Conservation (phyloP, 1,284 basidiomycete genomes). For the Cutaneotrichosporon cyanovorans region DNA sequence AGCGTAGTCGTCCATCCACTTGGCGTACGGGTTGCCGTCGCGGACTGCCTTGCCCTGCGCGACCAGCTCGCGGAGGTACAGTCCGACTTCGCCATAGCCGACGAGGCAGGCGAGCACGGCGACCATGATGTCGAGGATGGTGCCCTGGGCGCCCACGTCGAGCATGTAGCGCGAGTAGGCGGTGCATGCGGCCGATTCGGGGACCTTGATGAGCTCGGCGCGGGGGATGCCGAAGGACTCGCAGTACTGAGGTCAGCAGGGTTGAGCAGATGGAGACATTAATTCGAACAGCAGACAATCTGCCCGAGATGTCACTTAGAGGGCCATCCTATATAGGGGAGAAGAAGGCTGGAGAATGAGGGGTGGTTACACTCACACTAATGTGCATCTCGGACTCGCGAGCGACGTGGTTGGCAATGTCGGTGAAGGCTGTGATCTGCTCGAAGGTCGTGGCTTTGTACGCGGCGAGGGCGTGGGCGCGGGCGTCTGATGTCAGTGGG, state of each 20-base stretch:
- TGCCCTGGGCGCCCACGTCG: constrained; percentile 65
- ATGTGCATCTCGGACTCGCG: constrained; percentile 68
- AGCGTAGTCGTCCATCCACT: constrained; percentile 78
- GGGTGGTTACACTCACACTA: constrained; percentile 43
- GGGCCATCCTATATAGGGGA: no score
- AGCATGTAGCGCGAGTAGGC: constrained; percentile 82
- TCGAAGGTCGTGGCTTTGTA: constrained; percentile 64
- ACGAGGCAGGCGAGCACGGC: constrained; percentile 78
- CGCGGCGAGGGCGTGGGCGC: constrained; percentile 57
- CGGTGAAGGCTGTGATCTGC: constrained; percentile 59
- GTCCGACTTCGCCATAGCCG: constrained; percentile 90
- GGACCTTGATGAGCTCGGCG: constrained; percentile 56
- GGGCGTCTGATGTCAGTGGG: constrained; percentile 35
- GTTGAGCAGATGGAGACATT: no score
- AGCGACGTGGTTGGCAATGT: constrained; percentile 60
- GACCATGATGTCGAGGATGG: constrained; percentile 65
- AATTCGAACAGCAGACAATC: no score
- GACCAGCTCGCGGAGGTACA: constrained; percentile 63
- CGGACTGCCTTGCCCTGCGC: constrained; percentile 51
- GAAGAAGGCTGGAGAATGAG: no score
- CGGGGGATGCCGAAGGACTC: constrained; percentile 59
- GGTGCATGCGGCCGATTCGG: constrained; percentile 62
- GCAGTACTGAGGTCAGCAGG: constrained; percentile 53
- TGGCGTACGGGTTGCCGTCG: constrained; percentile 61
- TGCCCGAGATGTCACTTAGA: no score